These are phyloP conservation scores for Cercis canadensis DNA, from an alignment of 306 rosid species.

Conservation along the genomic window DNA sequence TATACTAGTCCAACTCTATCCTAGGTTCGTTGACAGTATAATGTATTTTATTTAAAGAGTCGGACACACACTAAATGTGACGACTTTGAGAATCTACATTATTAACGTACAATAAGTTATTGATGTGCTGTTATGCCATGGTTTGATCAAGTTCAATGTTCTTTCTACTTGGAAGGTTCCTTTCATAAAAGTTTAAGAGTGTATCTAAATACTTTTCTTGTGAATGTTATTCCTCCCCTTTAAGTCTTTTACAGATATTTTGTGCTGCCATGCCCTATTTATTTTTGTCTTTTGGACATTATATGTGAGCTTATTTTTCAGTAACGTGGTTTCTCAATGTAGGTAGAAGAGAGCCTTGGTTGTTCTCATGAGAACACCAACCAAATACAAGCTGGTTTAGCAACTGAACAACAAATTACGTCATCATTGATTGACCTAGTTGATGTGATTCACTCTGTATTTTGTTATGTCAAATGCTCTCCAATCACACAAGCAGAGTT, in stretches of 20 bases:
- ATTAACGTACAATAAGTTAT: background rate
- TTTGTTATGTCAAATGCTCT: conserved; percentile 53
- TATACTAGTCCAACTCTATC: too few relatives aligned
- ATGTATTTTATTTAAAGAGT: background rate
- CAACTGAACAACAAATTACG: conserved; percentile 13
- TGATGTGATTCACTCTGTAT: conserved; percentile 58
- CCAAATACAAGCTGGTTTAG: conserved; percentile 39
- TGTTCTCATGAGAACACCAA: conserved; percentile 30
- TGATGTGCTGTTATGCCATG: conserved; percentile 19
- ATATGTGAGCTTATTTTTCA: background rate
- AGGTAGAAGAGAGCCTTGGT: conserved; percentile 45
- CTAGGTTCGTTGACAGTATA: too few relatives aligned
- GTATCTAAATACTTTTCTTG: conserved; percentile 1
- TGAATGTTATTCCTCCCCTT: background rate
- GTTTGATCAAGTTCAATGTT: conserved; percentile 11
- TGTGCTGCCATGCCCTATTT: background rate
- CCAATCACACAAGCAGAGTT: conserved; percentile 77
- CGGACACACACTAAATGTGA: background rate
- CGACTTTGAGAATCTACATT: conserved; percentile 8
- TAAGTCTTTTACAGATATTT: background rate
- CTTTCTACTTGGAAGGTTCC: background rate
- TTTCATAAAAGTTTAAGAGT: conserved; percentile 7
- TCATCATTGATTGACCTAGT: conserved; percentile 55
- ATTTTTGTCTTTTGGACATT: background rate
- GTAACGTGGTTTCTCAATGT: conserved; percentile 31